phyloP scores from a whole-genome alignment of 2,329 filamentous ascomycete genomes.

The Monosporascus sp. region DNA sequence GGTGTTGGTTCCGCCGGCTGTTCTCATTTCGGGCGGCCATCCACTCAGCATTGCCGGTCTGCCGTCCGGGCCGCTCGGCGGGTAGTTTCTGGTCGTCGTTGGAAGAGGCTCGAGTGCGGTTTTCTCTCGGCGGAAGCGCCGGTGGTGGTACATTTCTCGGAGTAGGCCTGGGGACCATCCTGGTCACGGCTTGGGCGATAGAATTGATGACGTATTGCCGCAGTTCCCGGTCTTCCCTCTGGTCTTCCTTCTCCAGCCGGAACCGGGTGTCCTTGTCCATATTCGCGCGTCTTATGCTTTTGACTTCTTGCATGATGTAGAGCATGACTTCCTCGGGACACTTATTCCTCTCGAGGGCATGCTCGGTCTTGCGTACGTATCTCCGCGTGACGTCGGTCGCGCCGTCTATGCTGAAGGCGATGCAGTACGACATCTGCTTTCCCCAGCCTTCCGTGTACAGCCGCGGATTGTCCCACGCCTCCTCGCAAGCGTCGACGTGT shows the following conservation, averaged over 20 bases:
- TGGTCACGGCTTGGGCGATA: slow-evolving; percentile 68
- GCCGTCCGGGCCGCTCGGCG: slow-evolving; percentile 52
- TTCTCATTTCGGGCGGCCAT: slow-evolving; percentile 42
- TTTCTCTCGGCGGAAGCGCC: slow-evolving; percentile 10
- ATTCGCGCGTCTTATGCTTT: slow-evolving; percentile 72
- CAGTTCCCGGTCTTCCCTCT: slow-evolving; percentile 69
- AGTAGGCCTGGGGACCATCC: slow-evolving; percentile 52
- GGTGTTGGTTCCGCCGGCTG: slow-evolving; percentile 32
- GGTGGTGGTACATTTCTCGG: slow-evolving; percentile 16
- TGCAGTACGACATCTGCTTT: slow-evolving; percentile 94
- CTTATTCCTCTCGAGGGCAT: slow-evolving; percentile 65
- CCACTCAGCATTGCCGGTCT: slow-evolving; percentile 48
- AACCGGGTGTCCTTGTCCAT: slow-evolving; percentile 81
- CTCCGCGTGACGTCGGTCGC: slow-evolving; percentile 62
- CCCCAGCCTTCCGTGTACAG: slow-evolving; percentile 94
- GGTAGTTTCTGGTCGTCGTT: slow-evolving; percentile 57
- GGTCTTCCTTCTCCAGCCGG: slow-evolving; percentile 74
- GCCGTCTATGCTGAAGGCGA: slow-evolving; percentile 91
- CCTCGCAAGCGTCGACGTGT: slow-evolving; percentile 91
- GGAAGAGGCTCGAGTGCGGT: slow-evolving; percentile 17
- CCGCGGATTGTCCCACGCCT: slow-evolving; percentile 89
- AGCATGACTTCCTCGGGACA: slow-evolving; percentile 83
- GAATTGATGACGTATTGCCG: slow-evolving; percentile 68
- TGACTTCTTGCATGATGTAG: slow-evolving; percentile 87
- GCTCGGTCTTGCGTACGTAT: slow-evolving; percentile 60